A percentile compares a stretch with the other conserved stretches of the same genome.
Evolutionary conservation across 176 grass and related monocot genomes (phyloP).

Genomic region (Eragrostis curvula): DNA sequence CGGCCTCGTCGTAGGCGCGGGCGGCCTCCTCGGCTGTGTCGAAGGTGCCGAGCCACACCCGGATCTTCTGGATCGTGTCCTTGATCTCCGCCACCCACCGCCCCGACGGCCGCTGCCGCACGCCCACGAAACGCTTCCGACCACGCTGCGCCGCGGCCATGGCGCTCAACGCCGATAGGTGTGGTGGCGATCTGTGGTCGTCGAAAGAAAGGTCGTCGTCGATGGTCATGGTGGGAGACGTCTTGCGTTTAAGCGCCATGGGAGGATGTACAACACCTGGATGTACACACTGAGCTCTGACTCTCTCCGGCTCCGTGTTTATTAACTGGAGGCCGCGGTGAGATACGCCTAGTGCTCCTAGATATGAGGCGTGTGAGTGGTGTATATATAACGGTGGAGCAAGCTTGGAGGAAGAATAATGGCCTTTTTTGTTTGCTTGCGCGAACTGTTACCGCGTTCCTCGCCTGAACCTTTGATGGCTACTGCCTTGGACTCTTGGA

Average conservation of each 20-base stretch:
- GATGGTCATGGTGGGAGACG: neutral
- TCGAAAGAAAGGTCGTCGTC: neutral
- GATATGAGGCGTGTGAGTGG: neutral
- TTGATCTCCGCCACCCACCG: slow-evolving; percentile 92
- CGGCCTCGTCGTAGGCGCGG: slow-evolving; percentile 78
- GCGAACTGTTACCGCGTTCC: slow-evolving; percentile 22
- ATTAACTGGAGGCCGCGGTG: neutral
- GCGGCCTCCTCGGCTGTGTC: slow-evolving; percentile 80
- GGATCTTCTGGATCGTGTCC: slow-evolving; percentile 83
- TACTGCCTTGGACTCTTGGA: slow-evolving; percentile 1
- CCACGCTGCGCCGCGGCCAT: neutral
- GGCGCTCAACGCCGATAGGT: neutral
- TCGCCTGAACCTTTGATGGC: neutral
- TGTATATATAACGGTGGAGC: slow-evolving; percentile 28
- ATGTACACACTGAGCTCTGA: too few species aligned
- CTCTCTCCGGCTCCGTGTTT: neutral
- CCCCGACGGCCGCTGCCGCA: slow-evolving; percentile 64
- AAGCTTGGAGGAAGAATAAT: neutral
- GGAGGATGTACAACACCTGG: too few species aligned
- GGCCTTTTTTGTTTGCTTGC: neutral
- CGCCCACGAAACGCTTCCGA: slow-evolving; percentile 64
- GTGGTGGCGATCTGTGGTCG: neutral
- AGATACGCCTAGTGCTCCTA: neutral
- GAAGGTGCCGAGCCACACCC: slow-evolving; percentile 91
- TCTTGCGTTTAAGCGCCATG: slow-evolving; percentile 52